phyloP scores from a whole-genome alignment of 1,139 yeast genomes.

The Suhomyces coccinellae region DNA sequence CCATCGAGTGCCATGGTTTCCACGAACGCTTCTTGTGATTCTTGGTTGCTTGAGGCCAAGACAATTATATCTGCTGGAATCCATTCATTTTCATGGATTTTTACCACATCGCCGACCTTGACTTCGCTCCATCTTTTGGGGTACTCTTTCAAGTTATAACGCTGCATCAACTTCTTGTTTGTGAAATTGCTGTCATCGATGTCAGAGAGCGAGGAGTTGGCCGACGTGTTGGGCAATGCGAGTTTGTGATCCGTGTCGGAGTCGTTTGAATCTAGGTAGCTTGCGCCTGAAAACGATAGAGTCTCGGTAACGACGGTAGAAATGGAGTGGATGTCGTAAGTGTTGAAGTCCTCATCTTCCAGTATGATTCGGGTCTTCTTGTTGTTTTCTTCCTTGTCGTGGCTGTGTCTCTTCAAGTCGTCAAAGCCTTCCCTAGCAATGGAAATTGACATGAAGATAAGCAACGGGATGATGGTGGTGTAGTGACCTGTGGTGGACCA shows the following conservation, averaged over 20 bases:
- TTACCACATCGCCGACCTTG: slow-evolving; percentile 80
- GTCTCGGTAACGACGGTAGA: slow-evolving; percentile 42
- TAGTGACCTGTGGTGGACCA: slow-evolving; percentile 99
- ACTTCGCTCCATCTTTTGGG: slow-evolving; percentile 69
- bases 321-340: slow-evolving; percentile 40
- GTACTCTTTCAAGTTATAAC: slow-evolving; percentile 35
- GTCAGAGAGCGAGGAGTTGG: slow-evolving; percentile 11
- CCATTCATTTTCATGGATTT: slow-evolving; percentile 79
- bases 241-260: neutral
- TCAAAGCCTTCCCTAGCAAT: slow-evolving; percentile 92
- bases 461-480: slow-evolving; percentile 87
- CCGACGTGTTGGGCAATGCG: slow-evolving; percentile 2
- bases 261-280: slow-evolving; percentile 1
- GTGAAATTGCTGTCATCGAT: slow-evolving; percentile 16
- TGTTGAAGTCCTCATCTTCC: slow-evolving; percentile 29
- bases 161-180: slow-evolving; percentile 29
- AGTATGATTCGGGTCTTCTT: slow-evolving; percentile 49
- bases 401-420: slow-evolving; percentile 83
- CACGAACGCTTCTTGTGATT: slow-evolving; percentile 72
- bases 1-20: slow-evolving; percentile 99
- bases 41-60: slow-evolving; percentile 56
- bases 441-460: slow-evolving; percentile 86
- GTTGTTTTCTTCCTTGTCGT: slow-evolving; percentile 83
- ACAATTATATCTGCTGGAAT: slow-evolving; percentile 87
- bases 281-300: slow-evolving; percentile 8